Conservation (phyloP, 148 eudicot genomes). For the Suaeda aralocaspica region DNA sequence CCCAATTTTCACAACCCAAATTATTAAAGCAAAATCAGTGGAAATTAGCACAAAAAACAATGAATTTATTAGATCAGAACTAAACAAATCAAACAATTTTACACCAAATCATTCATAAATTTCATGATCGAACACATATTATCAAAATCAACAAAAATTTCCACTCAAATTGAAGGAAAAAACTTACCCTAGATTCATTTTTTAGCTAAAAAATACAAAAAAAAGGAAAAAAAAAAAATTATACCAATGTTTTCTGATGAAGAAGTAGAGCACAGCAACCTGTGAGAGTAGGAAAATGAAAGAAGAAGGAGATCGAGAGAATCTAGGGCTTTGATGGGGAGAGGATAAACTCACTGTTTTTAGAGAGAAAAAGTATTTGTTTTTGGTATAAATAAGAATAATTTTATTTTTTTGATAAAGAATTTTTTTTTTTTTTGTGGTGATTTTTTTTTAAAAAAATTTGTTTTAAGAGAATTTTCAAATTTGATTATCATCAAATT, state of each 20-base stretch:
- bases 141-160: background rate
- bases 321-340: conserved; percentile 15
- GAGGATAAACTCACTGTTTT: background rate
- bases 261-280: conserved; percentile 5
- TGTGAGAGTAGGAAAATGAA: background rate
- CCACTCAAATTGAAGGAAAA: background rate
- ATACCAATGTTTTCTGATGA: conserved; percentile 6
- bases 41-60: no score
- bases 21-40: background rate
- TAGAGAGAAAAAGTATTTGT: background rate
- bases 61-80: background rate
- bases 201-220: background rate
- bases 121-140: conserved; percentile 7
- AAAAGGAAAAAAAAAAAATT: background rate
- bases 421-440: no score
- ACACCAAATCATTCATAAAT: background rate
- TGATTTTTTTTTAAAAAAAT: no score
- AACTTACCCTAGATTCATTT: background rate
- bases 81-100: background rate
- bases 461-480: no score
- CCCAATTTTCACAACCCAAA: background rate
- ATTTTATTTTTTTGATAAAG: background rate
- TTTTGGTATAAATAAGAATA: background rate
- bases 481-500: no score
- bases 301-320: background rate